These are phyloP conservation scores for Mycena amicta DNA, from an alignment of 768 basidiomycete genomes.

Conservation along the genomic window DNA sequence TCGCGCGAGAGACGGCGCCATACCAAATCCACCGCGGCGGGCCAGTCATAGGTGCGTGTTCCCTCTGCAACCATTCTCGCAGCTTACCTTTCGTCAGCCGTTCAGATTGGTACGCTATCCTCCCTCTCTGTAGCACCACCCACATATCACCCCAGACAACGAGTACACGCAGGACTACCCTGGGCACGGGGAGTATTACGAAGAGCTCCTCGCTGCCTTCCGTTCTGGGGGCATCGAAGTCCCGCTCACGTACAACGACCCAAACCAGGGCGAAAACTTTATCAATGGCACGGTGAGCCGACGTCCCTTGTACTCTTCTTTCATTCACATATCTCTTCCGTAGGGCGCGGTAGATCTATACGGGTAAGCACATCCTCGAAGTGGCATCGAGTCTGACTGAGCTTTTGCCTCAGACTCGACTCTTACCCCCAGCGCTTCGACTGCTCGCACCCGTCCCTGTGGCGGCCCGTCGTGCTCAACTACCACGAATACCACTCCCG, in stretches of 20 bases:
- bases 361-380: constrained; percentile 49
- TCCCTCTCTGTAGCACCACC: not conserved
- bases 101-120: not conserved
- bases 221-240: constrained; percentile 60
- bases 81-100: not conserved
- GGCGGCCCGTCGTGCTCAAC: constrained; percentile 64
- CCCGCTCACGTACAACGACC: constrained; percentile 77
- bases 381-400: no score
- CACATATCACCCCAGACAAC: constrained; percentile 76
- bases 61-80: not conserved
- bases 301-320: not conserved
- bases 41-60: constrained; percentile 67
- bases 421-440: constrained; percentile 81
- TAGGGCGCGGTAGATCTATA: constrained; percentile 78
- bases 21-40: constrained; percentile 75
- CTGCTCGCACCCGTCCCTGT: constrained; percentile 69
- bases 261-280: constrained; percentile 58
- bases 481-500: constrained; percentile 66
- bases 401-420: constrained; percentile 47
- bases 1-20: constrained; percentile 59
- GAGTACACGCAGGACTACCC: constrained; percentile 63
- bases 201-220: constrained; percentile 59
- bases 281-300: constrained; percentile 66
- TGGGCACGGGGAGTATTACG: constrained; percentile 59
- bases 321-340: constrained; percentile 1